These are phyloP conservation scores for Chaetomiaceae sp. DNA, from an alignment of 2,329 filamentous ascomycete species.

Conservation along the genomic window DNA sequence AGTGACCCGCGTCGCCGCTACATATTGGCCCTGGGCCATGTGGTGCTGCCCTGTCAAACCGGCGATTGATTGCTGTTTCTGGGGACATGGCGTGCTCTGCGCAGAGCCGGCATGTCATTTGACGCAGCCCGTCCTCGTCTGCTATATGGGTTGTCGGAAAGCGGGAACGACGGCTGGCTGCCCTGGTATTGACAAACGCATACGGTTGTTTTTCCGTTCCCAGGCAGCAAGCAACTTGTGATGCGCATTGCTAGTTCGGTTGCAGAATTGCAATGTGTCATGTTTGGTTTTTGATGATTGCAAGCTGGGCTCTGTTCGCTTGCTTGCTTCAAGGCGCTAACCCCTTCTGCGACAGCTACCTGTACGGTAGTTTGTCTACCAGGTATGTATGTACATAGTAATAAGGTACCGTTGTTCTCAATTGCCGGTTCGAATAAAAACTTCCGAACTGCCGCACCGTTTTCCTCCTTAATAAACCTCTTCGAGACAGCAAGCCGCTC, in stretches of 20 bases:
- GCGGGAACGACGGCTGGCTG: too few species aligned
- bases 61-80: background rate
- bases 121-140: background rate
- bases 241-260: too few species aligned
- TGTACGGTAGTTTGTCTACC: too few species aligned
- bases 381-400: too few species aligned
- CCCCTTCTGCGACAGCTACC: too few species aligned
- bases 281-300: too few species aligned
- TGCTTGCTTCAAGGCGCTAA: background rate
- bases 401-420: background rate
- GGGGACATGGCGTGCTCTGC: background rate
- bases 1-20: background rate
- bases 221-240: too few species aligned
- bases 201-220: background rate
- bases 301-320: background rate
- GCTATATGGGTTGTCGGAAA: background rate
- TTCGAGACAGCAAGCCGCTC: background rate
- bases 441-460: too few species aligned
- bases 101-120: constrained; percentile 19
- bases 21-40: background rate
- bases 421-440: background rate
- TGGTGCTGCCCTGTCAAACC: background rate
- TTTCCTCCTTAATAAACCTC: too few species aligned
- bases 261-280: too few species aligned
- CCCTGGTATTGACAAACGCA: background rate